A percentile compares a stretch with the other conserved stretches of the same genome.
Evolutionary conservation across 768 basidiomycete species (phyloP).

Genomic region (Lactarius evosmus): DNA sequence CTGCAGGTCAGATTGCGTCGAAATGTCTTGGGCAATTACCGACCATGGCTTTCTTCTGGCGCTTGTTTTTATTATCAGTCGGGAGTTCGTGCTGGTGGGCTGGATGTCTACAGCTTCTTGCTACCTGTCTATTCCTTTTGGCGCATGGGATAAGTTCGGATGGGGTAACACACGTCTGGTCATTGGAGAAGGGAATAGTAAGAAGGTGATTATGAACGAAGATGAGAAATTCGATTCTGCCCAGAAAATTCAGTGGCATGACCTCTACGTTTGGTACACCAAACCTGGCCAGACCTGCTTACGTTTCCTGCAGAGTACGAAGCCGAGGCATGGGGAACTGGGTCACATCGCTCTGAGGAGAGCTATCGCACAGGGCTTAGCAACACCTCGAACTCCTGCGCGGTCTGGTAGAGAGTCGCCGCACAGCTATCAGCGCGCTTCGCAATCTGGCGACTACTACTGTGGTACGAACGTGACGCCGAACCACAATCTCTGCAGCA

Average conservation of each 20-base stretch:
- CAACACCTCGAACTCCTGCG: slow-evolving; percentile 53
- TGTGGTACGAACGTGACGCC: slow-evolving; percentile 77
- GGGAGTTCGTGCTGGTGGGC: slow-evolving; percentile 96
- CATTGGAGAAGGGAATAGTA: slow-evolving; percentile 89
- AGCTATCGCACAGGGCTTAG: slow-evolving; percentile 49
- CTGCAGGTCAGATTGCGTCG: slow-evolving; percentile 57
- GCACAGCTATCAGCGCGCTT: slow-evolving; percentile 62
- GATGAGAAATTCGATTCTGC: slow-evolving; percentile 97
- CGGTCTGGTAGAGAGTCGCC: slow-evolving; percentile 63
- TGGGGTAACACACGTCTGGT: slow-evolving; percentile 95
- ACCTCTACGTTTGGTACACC: background rate
- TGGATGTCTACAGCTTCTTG: slow-evolving; percentile 98
- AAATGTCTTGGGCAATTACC: background rate
- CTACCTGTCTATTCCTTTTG: slow-evolving; percentile 95
- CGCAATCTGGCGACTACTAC: slow-evolving; percentile 83
- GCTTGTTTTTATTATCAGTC: slow-evolving; percentile 91
- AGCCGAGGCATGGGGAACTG: slow-evolving; percentile 86
- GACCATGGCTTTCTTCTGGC: slow-evolving; percentile 42
- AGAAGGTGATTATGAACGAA: slow-evolving; percentile 90
- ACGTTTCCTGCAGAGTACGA: slow-evolving; percentile 69
- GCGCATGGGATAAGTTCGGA: slow-evolving; percentile 97
- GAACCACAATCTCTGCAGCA: slow-evolving; percentile 53
- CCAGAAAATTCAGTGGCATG: slow-evolving; percentile 93
- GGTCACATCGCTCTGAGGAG: slow-evolving; percentile 69
- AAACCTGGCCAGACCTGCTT: slow-evolving; percentile 26